Percentiles rank a stretch among this genome's conserved stretches.
phyloP scores from a whole-genome alignment of 371 early-diverging fungal species.

The Apophysomyces trapeziformis region DNA sequence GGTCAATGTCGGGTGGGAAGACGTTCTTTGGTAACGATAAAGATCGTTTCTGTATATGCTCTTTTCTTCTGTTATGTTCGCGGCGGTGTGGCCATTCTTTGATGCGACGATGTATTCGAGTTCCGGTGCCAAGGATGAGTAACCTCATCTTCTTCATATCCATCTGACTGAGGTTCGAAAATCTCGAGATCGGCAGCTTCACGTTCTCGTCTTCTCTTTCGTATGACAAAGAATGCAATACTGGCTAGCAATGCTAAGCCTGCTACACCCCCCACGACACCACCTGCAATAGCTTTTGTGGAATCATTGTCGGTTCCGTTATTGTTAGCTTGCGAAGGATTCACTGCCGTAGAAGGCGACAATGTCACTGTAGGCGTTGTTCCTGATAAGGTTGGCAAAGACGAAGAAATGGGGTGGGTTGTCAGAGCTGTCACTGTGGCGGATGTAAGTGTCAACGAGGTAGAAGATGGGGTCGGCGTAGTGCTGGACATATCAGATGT shows the following conservation, averaged over 20 bases:
- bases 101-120: background rate
- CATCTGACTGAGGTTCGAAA: constrained; percentile 31
- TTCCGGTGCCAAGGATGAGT: constrained; percentile 3
- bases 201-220: constrained; percentile 18
- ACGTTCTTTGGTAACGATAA: too few species aligned
- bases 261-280: constrained; percentile 38
- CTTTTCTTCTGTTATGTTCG: constrained; percentile 10
- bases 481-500: background rate
- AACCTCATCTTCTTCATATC: constrained; percentile 20
- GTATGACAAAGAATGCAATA: constrained; percentile 29
- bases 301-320: background rate
- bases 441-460: constrained; percentile 2
- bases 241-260: constrained; percentile 34
- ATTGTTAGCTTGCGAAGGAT: background rate
- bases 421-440: background rate
- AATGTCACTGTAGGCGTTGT: background rate
- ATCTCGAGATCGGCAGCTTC: constrained; percentile 33
- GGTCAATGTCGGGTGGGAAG: too few species aligned
- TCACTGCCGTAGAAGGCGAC: background rate
- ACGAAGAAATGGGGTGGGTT: background rate
- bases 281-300: constrained; percentile 37
- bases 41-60: constrained; percentile 7
- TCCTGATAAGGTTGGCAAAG: background rate
- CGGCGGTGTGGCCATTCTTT: background rate
- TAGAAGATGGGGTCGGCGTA: background rate